A percentile compares a stretch with the other conserved stretches of the same genome.
Conservation (phyloP, 176 grass and related monocot genomes). For the Oryza punctata region DNA sequence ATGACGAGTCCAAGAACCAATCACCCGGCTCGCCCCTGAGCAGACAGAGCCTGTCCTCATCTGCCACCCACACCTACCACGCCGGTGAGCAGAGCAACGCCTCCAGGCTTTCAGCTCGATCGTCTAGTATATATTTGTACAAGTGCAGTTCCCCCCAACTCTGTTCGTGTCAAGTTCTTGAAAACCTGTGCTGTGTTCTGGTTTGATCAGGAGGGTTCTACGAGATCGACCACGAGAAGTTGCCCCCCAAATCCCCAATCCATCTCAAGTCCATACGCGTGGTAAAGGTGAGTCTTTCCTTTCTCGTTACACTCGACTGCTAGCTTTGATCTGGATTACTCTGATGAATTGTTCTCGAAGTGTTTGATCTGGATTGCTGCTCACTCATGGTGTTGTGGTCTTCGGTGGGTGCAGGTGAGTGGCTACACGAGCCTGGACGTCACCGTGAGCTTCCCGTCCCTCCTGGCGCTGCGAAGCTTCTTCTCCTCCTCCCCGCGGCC, state of each 20-base stretch:
- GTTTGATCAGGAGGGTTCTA: slow-evolving; percentile 62
- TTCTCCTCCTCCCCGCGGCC: slow-evolving; percentile 48
- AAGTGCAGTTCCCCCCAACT: not conserved
- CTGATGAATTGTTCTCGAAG: not conserved
- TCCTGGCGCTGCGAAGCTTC: slow-evolving; percentile 62
- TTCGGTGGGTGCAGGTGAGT: slow-evolving; percentile 41
- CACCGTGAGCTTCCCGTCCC: slow-evolving; percentile 75
- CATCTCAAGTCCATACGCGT: slow-evolving; percentile 74
- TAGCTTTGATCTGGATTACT: not conserved
- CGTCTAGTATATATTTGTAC: not conserved
- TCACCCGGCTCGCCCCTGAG: slow-evolving; percentile 32
- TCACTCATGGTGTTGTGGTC: slow-evolving; percentile 15
- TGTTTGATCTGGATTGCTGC: slow-evolving; percentile 32
- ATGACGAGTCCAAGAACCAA: slow-evolving; percentile 31
- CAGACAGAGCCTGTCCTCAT: slow-evolving; percentile 46
- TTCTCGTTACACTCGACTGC: not conserved
- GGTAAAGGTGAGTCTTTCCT: slow-evolving; percentile 53
- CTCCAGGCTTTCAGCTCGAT: not conserved
- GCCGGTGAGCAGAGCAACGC: slow-evolving; percentile 50
- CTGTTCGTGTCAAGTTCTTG: slow-evolving; percentile 19
- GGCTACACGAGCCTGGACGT: slow-evolving; percentile 60
- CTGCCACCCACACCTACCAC: slow-evolving; percentile 26
- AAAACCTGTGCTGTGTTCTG: slow-evolving; percentile 27
- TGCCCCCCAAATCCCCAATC: slow-evolving; percentile 76
- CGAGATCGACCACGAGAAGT: slow-evolving; percentile 76